phyloP scores from a whole-genome alignment of 257 asterid genomes.

The Solanum bulbocastanum region DNA sequence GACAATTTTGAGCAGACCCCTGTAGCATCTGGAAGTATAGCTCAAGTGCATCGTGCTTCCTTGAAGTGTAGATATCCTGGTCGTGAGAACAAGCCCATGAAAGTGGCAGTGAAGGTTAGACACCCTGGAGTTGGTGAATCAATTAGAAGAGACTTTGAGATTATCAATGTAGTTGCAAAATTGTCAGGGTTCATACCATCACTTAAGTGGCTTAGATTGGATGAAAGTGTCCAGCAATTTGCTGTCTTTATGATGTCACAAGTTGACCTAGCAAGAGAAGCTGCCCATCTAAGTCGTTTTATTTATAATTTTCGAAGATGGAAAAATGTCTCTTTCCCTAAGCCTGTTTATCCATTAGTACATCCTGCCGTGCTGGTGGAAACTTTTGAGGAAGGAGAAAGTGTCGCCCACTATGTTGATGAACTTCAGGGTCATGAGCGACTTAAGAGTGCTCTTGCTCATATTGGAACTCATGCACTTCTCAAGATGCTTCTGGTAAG shows the following conservation, averaged over 20 bases:
- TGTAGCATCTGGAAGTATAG: constrained; percentile 89
- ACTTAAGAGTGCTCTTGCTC: constrained; percentile 69
- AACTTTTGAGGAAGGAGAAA: constrained; percentile 79
- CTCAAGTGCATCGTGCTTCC: constrained; percentile 82
- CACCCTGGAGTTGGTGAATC: constrained; percentile 95
- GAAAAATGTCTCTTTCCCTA: constrained; percentile 81
- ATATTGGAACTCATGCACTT: constrained; percentile 82
- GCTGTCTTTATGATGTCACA: constrained; percentile 87
- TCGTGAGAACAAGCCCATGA: constrained; percentile 47
- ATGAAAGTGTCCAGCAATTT: constrained; percentile 80
- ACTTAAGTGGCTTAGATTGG: constrained; percentile 76
- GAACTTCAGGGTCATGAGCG: constrained; percentile 54
- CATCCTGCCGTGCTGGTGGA: constrained; percentile 93
- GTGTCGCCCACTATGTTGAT: constrained; percentile 68
- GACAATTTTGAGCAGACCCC: constrained; percentile 75
- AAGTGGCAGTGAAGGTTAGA: constrained; percentile 84
- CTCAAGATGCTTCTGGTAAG: constrained; percentile 85
- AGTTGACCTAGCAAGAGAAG: constrained; percentile 89
- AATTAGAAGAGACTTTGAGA: constrained; percentile 73
- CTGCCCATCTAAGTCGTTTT: constrained; percentile 83
- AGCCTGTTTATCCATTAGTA: constrained; percentile 83
- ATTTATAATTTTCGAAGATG: constrained; percentile 78
- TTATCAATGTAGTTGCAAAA: constrained; percentile 59
- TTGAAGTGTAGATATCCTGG: constrained; percentile 46
- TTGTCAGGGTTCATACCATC: constrained; percentile 55